These are phyloP conservation scores for Rhododendron kiyosumense DNA, from an alignment of 148 eudicot species.

Conservation along the genomic window DNA sequence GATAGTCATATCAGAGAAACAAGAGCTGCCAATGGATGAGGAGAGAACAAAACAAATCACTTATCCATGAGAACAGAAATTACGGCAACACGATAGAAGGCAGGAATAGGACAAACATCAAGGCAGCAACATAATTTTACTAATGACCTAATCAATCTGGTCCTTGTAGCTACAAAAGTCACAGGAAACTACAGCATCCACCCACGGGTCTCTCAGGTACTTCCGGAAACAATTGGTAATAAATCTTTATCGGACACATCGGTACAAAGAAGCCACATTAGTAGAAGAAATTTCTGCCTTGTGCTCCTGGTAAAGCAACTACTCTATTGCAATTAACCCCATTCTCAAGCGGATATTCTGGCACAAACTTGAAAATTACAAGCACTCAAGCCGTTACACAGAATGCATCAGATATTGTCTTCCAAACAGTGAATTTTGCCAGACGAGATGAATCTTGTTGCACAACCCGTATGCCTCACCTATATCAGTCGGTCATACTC, in stretches of 20 bases:
- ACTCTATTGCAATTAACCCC: neutral
- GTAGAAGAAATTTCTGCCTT: neutral
- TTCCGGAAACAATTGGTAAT: neutral
- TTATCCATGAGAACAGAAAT: neutral
- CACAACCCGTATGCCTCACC: neutral
- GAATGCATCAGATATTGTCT: neutral
- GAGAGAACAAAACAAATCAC: neutral
- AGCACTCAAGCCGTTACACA: neutral
- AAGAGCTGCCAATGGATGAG: neutral
- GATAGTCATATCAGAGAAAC: neutral
- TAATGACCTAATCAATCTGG: neutral
- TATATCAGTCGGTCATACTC: neutral
- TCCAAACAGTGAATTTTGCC: neutral
- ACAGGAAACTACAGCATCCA: neutral
- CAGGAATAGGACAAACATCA: neutral
- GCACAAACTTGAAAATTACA: neutral
- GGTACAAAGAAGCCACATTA: neutral
- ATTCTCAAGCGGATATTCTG: neutral
- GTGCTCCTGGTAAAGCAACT: neutral
- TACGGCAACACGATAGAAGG: neutral
- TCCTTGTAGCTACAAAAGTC: neutral
- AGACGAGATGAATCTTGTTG: neutral
- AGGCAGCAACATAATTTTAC: too few species aligned
- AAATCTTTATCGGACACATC: neutral
- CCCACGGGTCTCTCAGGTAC: neutral